phyloP scores from a whole-genome alignment of 1,139 yeast genomes.

The Pichia sp. region DNA sequence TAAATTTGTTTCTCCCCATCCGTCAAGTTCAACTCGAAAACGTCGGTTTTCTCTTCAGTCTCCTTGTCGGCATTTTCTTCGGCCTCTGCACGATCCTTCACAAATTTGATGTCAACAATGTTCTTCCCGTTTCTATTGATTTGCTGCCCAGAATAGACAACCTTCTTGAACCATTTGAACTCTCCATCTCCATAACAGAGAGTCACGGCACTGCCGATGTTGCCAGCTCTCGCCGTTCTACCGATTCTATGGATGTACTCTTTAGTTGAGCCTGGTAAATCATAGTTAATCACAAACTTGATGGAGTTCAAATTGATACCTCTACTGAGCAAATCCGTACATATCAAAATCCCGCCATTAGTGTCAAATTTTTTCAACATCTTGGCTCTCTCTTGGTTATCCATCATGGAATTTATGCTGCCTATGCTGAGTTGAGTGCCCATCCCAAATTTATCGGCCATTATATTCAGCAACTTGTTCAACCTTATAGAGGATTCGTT shows the following conservation, averaged over 20 bases:
- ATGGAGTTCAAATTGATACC: slow-evolving; percentile 82
- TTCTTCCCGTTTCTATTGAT: slow-evolving; percentile 34
- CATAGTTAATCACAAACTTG: slow-evolving; percentile 83
- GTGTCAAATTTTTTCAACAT: slow-evolving; percentile 50
- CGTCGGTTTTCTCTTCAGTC: slow-evolving; percentile 13
- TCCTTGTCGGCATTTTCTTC: slow-evolving; percentile 3
- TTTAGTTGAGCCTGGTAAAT: slow-evolving; percentile 79
- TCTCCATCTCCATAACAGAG: slow-evolving; percentile 75
- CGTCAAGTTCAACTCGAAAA: slow-evolving; percentile 25
- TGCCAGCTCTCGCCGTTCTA: slow-evolving; percentile 91
- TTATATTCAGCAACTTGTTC: slow-evolving; percentile 47
- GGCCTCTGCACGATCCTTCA: slow-evolving; percentile 28
- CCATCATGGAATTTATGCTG: slow-evolving; percentile 35
- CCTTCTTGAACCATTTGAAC: slow-evolving; percentile 54
- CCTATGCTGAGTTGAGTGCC: slow-evolving; percentile 23
- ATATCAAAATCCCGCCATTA: slow-evolving; percentile 53
- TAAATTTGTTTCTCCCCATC: slow-evolving; percentile 37
- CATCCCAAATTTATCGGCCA: slow-evolving; percentile 3
- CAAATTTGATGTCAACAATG: slow-evolving; percentile 26
- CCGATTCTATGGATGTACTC: slow-evolving; percentile 96
- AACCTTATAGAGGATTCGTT: slow-evolving; percentile 83
- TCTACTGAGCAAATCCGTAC: slow-evolving; percentile 91
- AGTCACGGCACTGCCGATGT: slow-evolving; percentile 67
- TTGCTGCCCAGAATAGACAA: slow-evolving; percentile 40
- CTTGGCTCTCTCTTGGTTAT: slow-evolving; percentile 24